A percentile compares a stretch with the other conserved stretches of the same genome.
phyloP scores from a whole-genome alignment of 139 green algal species.

The Tetratostichococcus sp. region DNA sequence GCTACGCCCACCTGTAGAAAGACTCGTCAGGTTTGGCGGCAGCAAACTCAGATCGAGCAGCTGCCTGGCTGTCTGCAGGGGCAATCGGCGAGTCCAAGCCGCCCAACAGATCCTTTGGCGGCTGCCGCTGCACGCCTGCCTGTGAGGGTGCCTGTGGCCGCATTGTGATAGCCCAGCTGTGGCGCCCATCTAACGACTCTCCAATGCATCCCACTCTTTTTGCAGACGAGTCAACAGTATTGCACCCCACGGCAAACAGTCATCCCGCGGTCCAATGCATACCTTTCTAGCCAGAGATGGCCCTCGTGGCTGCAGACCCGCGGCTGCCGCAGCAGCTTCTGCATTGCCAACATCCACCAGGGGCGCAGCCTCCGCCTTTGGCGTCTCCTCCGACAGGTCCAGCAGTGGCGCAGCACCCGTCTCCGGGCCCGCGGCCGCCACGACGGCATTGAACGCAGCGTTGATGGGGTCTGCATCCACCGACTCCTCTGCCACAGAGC shows the following conservation, averaged over 20 bases:
- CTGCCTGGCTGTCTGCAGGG: conserved; percentile 7
- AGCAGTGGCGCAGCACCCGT: not conserved
- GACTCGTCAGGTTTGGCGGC: conserved; percentile 2
- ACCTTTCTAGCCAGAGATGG: no score
- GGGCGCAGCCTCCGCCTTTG: no score
- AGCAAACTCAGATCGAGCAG: conserved; percentile 5
- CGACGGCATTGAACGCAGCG: not conserved
- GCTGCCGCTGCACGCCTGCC: not conserved
- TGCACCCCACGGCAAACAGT: no score
- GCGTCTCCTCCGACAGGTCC: not conserved
- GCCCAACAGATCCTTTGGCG: not conserved
- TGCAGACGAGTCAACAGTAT: no score
- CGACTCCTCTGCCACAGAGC: not conserved
- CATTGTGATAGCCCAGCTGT: no score
- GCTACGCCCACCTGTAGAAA: no score
- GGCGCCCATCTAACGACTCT: no score
- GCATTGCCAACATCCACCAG: not conserved
- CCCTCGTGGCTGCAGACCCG: no score
- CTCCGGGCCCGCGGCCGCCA: not conserved
- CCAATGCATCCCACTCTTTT: no score
- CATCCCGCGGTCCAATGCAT: no score
- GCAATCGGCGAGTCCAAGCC: not conserved
- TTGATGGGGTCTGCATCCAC: not conserved
- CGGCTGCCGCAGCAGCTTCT: no score
- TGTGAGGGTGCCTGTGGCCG: not conserved